Evolutionary conservation across 352 stramenopile species (phyloP).

Genomic region (Phytopythium sindhum): DNA sequence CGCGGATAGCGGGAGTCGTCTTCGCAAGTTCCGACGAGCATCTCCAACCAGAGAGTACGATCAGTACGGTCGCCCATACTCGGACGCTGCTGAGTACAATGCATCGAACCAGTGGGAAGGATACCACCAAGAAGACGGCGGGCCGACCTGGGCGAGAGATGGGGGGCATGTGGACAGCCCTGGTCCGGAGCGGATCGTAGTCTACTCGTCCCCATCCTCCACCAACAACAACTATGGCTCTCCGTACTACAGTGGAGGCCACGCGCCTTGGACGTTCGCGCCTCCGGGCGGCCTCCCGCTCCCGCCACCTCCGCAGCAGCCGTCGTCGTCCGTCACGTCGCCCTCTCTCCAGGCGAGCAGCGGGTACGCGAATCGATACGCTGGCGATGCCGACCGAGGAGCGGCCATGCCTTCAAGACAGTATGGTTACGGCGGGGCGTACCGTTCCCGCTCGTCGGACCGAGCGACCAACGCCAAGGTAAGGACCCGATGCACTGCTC

Average conservation of each 20-base stretch:
- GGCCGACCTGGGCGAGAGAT: conserved; percentile 15
- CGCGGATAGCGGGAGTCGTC: not conserved
- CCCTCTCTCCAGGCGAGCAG: not conserved
- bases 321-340: not conserved
- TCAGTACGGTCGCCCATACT: conserved; percentile 8
- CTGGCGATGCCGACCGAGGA: not conserved
- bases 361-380: not conserved
- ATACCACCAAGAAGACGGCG: conserved; percentile 16
- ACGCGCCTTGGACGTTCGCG: conserved; percentile 3
- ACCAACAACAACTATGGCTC: conserved; percentile 2
- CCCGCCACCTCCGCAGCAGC: not conserved
- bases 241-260: conserved; percentile 5
- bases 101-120: conserved; percentile 17
- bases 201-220: conserved; percentile 23
- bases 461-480: conserved; percentile 17
- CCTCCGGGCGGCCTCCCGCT: conserved; percentile 3
- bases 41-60: conserved; percentile 19
- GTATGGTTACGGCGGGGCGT: conserved; percentile 16
- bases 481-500: not conserved
- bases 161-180: conserved; percentile 17
- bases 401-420: conserved; percentile 1
- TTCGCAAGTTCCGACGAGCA: conserved; percentile 14
- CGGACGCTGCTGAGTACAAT: conserved; percentile 14
- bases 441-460: conserved; percentile 16
- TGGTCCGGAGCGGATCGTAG: conserved; percentile 29